Percentiles rank a stretch among this genome's conserved stretches.
Evolutionary conservation across 129 eudicot species (phyloP).

Genomic region (Apium graveolens): DNA sequence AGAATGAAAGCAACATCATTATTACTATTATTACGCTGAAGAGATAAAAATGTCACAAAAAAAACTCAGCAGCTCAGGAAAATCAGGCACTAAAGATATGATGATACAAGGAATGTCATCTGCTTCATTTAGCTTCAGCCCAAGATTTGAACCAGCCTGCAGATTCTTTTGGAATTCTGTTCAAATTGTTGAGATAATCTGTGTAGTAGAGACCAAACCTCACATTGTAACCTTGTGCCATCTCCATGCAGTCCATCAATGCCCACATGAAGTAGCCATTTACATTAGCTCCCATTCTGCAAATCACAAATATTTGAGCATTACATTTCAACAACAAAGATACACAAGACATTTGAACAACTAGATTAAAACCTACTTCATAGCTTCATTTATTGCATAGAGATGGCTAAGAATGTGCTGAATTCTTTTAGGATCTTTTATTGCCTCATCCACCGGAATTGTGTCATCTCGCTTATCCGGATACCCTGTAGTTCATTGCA

Average conservation of each 20-base stretch:
- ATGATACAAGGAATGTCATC: not conserved
- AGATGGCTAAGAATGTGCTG: constrained; percentile 10
- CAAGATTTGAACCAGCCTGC: constrained; percentile 14
- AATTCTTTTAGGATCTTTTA: constrained; percentile 9
- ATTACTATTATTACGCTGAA: not conserved
- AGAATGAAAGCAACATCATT: not conserved
- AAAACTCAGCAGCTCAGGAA: not conserved
- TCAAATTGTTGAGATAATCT: constrained; percentile 7
- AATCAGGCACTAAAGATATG: not conserved
- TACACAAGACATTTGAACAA: not conserved
- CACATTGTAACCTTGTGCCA: constrained; percentile 5
- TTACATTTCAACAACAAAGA: not conserved
- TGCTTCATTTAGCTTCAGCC: not conserved
- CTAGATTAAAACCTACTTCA: constrained; percentile 3
- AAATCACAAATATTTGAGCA: not conserved
- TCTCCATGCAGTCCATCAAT: constrained; percentile 16
- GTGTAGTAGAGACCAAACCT: constrained; percentile 12
- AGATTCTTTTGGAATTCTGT: constrained; percentile 11
- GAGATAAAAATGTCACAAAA: not conserved
- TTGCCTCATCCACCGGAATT: not conserved
- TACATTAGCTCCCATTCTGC: constrained; percentile 16
- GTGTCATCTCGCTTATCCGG: constrained; percentile 18
- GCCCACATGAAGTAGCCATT: constrained; percentile 15
- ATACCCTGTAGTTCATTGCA: not conserved
- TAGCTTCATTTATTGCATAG: constrained; percentile 6